Base-by-base conservation (phyloP, 257 asterid genomes). In the Primulina tabacum region DNA sequence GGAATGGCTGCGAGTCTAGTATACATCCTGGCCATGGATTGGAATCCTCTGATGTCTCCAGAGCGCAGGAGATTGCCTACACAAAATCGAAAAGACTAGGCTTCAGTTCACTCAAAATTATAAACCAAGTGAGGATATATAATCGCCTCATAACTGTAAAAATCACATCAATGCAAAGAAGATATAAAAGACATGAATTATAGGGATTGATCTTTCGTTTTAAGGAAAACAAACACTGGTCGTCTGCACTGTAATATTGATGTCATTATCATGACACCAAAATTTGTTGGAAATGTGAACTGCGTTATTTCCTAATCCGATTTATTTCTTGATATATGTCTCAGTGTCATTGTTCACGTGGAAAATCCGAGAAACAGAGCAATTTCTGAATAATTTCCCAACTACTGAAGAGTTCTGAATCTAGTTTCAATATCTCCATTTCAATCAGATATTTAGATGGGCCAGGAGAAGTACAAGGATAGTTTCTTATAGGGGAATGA, bases 1-100 rank as follows among this genome's bases (percentile, higher is more conserved):
- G 96, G 91, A 95, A 90, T 90, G 76, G 99, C 99, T 38, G 99
- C 99, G 69, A 93, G 99, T 79, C 95, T 81, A 50, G 99, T 89
- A 62, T 93, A 93, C 99, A 93, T 93, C 83, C 85, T 88, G 69
- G 99, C 98, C 99, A 94, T 94, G 29, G 96, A 89, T 58, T 94
- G 97, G 84, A 65, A 94, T 52, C 99, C 99, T 80, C 97, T 84
- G 33, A 83, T 66, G 72, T 94, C 98, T 29, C 97, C 98, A 4
- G 98, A 83, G 0, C 98, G 95, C 33, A 94, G 96, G 74, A 94
- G 99, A 82, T 94, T 94, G 60, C 99, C 99, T 94, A 70, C 4
- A 21, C 53, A 68, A 61, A 70, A 60, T 66, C 5, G 33, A 62
- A 28, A 11, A 17, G 12, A 53, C 40, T 21, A 26, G 50, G 28